Evolutionary conservation across 805 yeast genomes (phyloP).

Genomic region (Candida tibetensis): DNA sequence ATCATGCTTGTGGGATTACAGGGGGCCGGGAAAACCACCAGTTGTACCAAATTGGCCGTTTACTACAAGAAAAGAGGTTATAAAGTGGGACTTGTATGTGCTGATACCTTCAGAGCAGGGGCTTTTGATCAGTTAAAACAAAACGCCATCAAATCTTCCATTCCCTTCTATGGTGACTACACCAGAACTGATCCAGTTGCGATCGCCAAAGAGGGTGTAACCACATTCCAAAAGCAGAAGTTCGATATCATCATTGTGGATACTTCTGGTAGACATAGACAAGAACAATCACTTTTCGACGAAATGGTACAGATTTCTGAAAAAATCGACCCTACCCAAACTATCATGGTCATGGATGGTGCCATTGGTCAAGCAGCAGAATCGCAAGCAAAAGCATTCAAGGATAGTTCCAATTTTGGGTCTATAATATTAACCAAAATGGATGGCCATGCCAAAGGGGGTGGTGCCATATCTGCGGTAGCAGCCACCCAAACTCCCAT

Average conservation of each 20-base stretch:
- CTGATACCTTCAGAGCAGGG: slow-evolving; percentile 99
- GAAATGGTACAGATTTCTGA: slow-evolving; percentile 94
- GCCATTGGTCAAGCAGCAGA: slow-evolving; percentile 99
- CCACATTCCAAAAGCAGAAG: slow-evolving; percentile 82
- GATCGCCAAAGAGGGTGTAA: slow-evolving; percentile 89
- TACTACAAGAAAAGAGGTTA: slow-evolving; percentile 91
- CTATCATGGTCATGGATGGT: slow-evolving; percentile 96
- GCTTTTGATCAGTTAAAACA: slow-evolving; percentile 98
- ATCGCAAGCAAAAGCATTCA: slow-evolving; percentile 89
- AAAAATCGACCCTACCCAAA: slow-evolving; percentile 89
- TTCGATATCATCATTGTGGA: slow-evolving; percentile 94
- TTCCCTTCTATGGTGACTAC: slow-evolving; percentile 93
- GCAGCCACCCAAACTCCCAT: slow-evolving; percentile 96
- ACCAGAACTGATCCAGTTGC: slow-evolving; percentile 94
- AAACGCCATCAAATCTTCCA: slow-evolving; percentile 91
- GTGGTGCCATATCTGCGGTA: slow-evolving; percentile 98
- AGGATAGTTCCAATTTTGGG: slow-evolving; percentile 90
- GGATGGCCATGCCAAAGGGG: slow-evolving; percentile 99
- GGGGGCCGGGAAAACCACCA: slow-evolving; percentile 98
- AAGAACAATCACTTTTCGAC: slow-evolving; percentile 83
- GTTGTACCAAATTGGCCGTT: slow-evolving; percentile 94
- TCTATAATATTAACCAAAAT: slow-evolving; percentile 91
- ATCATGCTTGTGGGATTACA: slow-evolving; percentile 98
- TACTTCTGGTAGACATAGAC: slow-evolving; percentile 97
- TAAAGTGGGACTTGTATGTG: slow-evolving; percentile 96